phyloP scores from a whole-genome alignment of 139 green algal species.

The Tetraselmis chui region DNA sequence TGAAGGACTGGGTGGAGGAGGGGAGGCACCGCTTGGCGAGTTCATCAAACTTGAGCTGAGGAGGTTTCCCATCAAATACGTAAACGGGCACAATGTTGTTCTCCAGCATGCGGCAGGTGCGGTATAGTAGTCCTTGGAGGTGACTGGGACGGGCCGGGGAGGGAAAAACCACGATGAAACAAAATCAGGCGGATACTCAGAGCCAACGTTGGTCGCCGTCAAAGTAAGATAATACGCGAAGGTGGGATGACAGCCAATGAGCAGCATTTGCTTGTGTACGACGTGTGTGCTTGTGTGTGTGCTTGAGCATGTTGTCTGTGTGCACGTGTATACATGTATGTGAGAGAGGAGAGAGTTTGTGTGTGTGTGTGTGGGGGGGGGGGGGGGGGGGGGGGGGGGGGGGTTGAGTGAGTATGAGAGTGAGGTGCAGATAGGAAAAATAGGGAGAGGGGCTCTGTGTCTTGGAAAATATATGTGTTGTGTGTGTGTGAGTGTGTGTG shows the following conservation, averaged over 20 bases:
- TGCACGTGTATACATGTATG: too few relatives aligned
- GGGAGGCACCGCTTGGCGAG: slow-evolving; percentile 48
- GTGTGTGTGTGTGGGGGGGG: neutral
- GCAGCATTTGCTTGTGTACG: neutral
- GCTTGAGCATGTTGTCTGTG: too few relatives aligned
- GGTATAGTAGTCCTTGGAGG: slow-evolving; percentile 92
- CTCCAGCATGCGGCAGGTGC: slow-evolving; percentile 91
- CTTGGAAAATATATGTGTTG: too few relatives aligned
- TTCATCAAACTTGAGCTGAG: slow-evolving; percentile 85
- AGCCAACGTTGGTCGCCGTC: neutral
- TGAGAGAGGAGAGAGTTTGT: too few relatives aligned
- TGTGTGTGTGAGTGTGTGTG: too few relatives aligned
- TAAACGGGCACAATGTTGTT: slow-evolving; percentile 85
- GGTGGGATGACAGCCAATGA: slow-evolving; percentile 13
- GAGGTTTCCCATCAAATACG: slow-evolving; percentile 97
- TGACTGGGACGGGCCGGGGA: slow-evolving; percentile 37
- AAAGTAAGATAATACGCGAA: slow-evolving; percentile 28
- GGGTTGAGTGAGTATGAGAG: too few relatives aligned
- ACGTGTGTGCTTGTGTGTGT: neutral
- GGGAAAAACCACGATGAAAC: neutral
- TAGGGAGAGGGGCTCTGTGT: too few relatives aligned
- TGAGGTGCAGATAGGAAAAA: too few relatives aligned
- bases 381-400: too few relatives aligned
- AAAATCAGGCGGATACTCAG: neutral
- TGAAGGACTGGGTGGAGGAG: too few relatives aligned